These are phyloP conservation scores for Starmerella gropengiesseri DNA, from an alignment of 805 yeast genomes.

Conservation along the genomic window DNA sequence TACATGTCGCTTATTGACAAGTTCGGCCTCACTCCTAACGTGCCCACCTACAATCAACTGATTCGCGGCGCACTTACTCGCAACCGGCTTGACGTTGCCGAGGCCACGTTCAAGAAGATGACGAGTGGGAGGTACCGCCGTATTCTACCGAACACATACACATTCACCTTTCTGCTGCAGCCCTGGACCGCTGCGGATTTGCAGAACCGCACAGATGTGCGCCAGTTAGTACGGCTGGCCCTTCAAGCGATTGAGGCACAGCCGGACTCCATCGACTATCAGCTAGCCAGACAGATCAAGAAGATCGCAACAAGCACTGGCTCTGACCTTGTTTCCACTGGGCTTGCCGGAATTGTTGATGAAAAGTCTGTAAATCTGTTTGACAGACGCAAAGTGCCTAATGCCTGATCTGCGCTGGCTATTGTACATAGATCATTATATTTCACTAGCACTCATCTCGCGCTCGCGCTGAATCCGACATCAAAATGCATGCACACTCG, in stretches of 20 bases:
- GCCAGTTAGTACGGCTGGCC: conserved; percentile 9
- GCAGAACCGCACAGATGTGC: conserved; percentile 1
- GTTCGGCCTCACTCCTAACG: conserved; percentile 23
- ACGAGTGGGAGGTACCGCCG: conserved; percentile 14
- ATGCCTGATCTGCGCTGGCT: not conserved
- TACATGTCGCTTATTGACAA: conserved; percentile 22
- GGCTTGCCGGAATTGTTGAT: conserved; percentile 1
- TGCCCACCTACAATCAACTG: conserved; percentile 28
- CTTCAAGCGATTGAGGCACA: conserved; percentile 7
- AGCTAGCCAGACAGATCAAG: conserved; percentile 15
- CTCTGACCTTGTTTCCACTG: conserved; percentile 10
- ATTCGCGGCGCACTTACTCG: conserved; percentile 23
- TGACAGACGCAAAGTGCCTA: conserved; percentile 7
- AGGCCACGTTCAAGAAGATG: conserved; percentile 17
- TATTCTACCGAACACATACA: conserved; percentile 24
- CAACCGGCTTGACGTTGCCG: conserved; percentile 21
- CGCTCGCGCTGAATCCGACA: too few species aligned
- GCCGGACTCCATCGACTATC: conserved; percentile 16
- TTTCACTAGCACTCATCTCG: too few species aligned
- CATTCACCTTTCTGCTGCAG: conserved; percentile 25
- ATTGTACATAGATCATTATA: conserved; percentile 6
- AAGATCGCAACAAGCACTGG: conserved; percentile 6
- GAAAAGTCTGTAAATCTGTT: conserved; percentile 6
- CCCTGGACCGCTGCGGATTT: conserved; percentile 9
- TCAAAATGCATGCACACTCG: too few species aligned